Percentiles rank a stretch among this genome's conserved stretches.
These are phyloP conservation scores for Quercus agrifolia DNA, from an alignment of 306 rosid genomes.

Conservation along the genomic window DNA sequence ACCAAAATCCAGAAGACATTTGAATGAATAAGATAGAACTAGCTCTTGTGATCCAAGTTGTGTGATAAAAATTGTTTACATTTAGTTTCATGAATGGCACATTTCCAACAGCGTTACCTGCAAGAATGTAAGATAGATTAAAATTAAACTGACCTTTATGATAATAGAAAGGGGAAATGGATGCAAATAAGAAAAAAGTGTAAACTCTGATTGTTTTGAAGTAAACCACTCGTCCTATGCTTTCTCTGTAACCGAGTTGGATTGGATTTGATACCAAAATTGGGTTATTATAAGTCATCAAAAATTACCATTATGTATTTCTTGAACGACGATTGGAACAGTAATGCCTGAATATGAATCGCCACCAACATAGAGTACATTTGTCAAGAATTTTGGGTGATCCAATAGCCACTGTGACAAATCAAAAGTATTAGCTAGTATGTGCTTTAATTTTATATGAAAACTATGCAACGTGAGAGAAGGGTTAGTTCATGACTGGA, in stretches of 20 bases:
- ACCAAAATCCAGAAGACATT: neutral
- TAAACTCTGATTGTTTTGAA: neutral
- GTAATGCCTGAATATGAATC: conserved; percentile 23
- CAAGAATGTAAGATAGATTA: neutral
- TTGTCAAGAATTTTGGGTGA: conserved; percentile 12
- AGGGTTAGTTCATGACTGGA: no score
- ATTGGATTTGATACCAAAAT: neutral
- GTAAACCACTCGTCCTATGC: neutral
- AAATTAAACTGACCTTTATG: neutral
- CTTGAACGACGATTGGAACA: conserved; percentile 16
- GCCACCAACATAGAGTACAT: conserved; percentile 21
- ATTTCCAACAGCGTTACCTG: conserved; percentile 6
- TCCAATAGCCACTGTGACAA: conserved; percentile 20
- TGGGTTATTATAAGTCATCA: no score
- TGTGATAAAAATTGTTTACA: conserved; percentile 3
- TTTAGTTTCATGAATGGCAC: conserved; percentile 4
- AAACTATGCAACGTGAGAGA: no score
- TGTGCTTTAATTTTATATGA: no score
- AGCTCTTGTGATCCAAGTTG: neutral
- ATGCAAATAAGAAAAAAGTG: neutral
- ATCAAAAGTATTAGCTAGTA: neutral
- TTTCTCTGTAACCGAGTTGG: neutral
- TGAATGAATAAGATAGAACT: no score
- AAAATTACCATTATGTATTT: conserved; percentile 19
- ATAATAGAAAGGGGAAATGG: neutral